Base-by-base conservation (phyloP, 2,329 filamentous ascomycete species). In the Boeremia exigua region DNA sequence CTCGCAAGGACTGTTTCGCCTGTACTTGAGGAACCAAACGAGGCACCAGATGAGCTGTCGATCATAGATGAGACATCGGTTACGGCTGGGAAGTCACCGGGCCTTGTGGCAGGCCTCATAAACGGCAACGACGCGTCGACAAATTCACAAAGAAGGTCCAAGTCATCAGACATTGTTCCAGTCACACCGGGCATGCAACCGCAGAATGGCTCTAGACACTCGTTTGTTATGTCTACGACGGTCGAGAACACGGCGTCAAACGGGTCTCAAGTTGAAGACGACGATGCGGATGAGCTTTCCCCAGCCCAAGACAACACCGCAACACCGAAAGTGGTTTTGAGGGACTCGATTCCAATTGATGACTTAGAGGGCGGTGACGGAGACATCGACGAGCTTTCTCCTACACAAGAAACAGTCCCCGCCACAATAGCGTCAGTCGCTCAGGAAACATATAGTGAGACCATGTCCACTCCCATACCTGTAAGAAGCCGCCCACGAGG, bases 261-360 rank as follows among this genome's bases (percentile, higher is more conserved):
- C 33, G 56, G 54, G 25, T 55, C 45, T 2, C 55, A 54, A 42
- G 52, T 47, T 23, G 66, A 46, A 11, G 67, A 67, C 3, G 67
- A 68, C 4, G 67, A 62, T 39, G 69, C 67, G 23, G 71, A 73
- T 43, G 70, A 72, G 45, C 54, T 73, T 11, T 68, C 69, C 5
- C 67, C 69, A 9, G 58, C 60, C 36, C 52, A 62, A 12, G 36
- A 37, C 6, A 56, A 57, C 19, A 39, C 39, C 1, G 38, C 39
- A 4, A 65, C 60, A 15, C 59, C 63, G n/a, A 59, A 56, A 19
- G 48, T 67, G 11, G 44, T 65, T 12, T 55, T 38, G 25, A 51
- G 27, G 29, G 32, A 48, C 14, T 45, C 48, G 6, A 48, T 57
- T 36, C 42, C 54, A 30, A 61, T 65, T 8, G 53, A 30, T 7